A percentile compares a stretch with the other conserved stretches of the same genome.
These are phyloP conservation scores for Plasmodium ovale DNA, from an alignment of 169 alveolate species.

Conservation along the genomic window DNA sequence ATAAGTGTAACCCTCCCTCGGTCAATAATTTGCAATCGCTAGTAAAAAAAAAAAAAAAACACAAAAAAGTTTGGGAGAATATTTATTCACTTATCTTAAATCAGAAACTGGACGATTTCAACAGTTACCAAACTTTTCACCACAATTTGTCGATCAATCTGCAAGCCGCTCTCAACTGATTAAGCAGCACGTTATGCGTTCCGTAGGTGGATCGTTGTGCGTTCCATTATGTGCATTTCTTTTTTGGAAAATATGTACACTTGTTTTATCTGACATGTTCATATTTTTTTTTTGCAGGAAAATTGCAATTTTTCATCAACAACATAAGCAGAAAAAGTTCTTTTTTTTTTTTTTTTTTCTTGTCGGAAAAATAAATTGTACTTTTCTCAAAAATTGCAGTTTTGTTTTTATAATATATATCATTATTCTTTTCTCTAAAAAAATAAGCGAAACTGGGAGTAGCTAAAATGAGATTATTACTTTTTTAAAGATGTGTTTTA, in stretches of 20 bases:
- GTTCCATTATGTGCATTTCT: not conserved
- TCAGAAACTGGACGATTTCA: conserved; percentile 49
- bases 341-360: no score
- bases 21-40: conserved; percentile 27
- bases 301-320: no score
- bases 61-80: conserved; percentile 74
- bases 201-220: not conserved
- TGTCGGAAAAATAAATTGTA: no score
- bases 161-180: conserved; percentile 46
- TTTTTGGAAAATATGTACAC: not conserved
- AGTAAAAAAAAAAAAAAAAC: conserved; percentile 49
- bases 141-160: conserved; percentile 56
- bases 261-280: no score
- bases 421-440: no score
- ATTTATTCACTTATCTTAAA: conserved; percentile 73
- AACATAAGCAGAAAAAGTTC: no score
- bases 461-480: no score
- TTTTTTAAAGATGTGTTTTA: no score
- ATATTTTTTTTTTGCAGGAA: no score
- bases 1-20: conserved; percentile 10
- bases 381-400: no score
- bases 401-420: no score
- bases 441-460: no score
- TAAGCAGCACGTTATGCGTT: not conserved
- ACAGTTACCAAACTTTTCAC: conserved; percentile 35